Percentiles rank a stretch among this genome's conserved stretches.
These are phyloP conservation scores for Xylariomycetidae sp. DNA, from an alignment of 2,329 filamentous ascomycete species.

Conservation along the genomic window DNA sequence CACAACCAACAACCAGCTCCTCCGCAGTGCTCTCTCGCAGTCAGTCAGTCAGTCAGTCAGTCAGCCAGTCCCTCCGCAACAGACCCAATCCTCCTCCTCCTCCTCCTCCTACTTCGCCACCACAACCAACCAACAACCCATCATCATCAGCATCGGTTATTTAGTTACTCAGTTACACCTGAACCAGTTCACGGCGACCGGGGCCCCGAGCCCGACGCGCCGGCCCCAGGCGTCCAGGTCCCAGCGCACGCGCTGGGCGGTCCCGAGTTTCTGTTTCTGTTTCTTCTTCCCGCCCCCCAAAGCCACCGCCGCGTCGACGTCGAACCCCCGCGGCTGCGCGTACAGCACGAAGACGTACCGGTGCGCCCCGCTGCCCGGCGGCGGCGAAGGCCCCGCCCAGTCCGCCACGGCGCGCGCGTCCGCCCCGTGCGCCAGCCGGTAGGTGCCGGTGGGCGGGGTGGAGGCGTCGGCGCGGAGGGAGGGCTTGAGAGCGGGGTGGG, in stretches of 20 bases:
- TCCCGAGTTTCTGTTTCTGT: neutral
- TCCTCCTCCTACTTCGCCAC: too few species aligned
- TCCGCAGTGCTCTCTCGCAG: too few species aligned
- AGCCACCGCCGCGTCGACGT: slow-evolving; percentile 8
- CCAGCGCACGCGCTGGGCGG: neutral
- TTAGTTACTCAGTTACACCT: neutral
- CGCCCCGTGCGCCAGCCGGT: too few species aligned
- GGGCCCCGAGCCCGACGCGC: neutral
- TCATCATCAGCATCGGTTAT: too few species aligned
- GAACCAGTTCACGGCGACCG: neutral
- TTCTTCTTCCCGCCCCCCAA: too few species aligned
- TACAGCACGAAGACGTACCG: slow-evolving; percentile 45
- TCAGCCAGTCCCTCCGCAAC: too few species aligned
- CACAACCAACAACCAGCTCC: too few species aligned
- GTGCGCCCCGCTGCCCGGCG: slow-evolving; percentile 38
- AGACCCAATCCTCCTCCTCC: too few species aligned
- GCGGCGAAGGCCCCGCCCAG: slow-evolving; percentile 42
- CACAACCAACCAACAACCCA: too few species aligned
- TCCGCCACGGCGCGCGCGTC: slow-evolving; percentile 21
- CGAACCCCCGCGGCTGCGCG: slow-evolving; percentile 37
- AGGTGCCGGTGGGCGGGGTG: neutral
- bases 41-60: too few species aligned
- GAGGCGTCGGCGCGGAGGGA: neutral
- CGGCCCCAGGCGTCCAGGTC: neutral
- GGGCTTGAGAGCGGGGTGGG: slow-evolving; percentile 13